Conservation (phyloP, 208 protist genomes). For the Naegleria lovaniensis region DNA sequence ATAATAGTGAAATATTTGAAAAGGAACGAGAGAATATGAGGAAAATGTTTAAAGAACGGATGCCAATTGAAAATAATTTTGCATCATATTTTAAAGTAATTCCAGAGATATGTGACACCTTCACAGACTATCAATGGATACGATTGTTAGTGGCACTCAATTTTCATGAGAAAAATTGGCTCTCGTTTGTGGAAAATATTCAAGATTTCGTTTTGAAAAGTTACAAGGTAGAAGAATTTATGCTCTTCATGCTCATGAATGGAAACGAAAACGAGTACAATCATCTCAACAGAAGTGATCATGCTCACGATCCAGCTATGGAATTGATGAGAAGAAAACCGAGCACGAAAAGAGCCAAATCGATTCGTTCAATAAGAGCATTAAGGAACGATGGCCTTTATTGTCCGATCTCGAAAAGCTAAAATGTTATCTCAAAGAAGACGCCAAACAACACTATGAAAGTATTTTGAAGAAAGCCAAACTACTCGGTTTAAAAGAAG, state of each 20-base stretch:
- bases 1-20: background rate
- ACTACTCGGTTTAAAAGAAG: background rate
- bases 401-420: background rate
- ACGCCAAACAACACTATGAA: background rate
- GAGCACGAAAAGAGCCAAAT: background rate
- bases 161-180: background rate
- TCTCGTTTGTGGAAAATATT: background rate
- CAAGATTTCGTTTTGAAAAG: background rate
- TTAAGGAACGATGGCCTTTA: background rate
- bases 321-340: background rate
- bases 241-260: background rate
- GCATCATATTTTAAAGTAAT: background rate
- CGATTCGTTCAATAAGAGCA: background rate
- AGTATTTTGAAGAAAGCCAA: background rate
- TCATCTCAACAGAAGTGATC: background rate
- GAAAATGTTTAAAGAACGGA: background rate
- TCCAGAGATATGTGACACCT: background rate
- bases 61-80: background rate
- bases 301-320: background rate
- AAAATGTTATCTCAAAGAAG: background rate
- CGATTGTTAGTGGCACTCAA: background rate
- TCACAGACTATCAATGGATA: background rate
- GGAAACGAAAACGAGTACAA: background rate
- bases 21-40: background rate
- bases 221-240: background rate